Evolutionary conservation across 352 stramenopile genomes (phyloP).

Genomic region (Blastocystis sp.): DNA sequence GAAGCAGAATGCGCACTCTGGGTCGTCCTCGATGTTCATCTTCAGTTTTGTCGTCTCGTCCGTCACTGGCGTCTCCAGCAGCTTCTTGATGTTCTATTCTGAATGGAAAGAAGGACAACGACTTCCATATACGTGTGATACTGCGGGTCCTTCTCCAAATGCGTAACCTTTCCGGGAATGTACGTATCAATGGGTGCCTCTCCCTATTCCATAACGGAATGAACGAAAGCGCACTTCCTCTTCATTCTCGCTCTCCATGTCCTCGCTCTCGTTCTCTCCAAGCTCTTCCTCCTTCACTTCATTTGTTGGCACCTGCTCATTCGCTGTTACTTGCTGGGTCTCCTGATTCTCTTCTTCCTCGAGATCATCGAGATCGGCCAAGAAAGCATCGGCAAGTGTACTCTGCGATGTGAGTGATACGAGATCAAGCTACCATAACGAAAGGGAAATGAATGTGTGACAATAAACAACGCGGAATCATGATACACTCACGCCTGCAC

Average conservation of each 20-base stretch:
- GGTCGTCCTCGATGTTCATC: conserved; percentile 74
- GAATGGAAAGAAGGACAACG: background rate
- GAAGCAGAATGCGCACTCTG: conserved; percentile 49
- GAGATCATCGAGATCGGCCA: conserved; percentile 83
- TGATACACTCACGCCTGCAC: conserved; percentile 26
- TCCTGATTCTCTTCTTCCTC: conserved; percentile 80
- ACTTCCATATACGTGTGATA: conserved; percentile 63
- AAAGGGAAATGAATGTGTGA: background rate
- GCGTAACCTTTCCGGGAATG: conserved; percentile 51
- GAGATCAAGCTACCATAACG: background rate
- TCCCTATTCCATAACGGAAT: conserved; percentile 20
- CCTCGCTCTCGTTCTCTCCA: conserved; percentile 57
- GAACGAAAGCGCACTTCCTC: background rate
- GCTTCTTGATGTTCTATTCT: conserved; percentile 60
- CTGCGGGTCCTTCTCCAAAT: conserved; percentile 29
- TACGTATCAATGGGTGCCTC: conserved; percentile 25
- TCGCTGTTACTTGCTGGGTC: conserved; percentile 73
- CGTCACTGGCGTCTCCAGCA: conserved; percentile 9
- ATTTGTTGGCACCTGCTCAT: conserved; percentile 77
- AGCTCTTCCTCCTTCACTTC: conserved; percentile 71
- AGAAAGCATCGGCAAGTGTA: conserved; percentile 81
- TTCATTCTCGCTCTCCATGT: conserved; percentile 61
- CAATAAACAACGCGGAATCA: conserved; percentile 32
- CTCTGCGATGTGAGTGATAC: conserved; percentile 48
- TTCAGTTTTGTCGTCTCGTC: conserved; percentile 1